phyloP scores from a whole-genome alignment of 495 filamentous ascomycete species.

The Parathielavia appendiculata region DNA sequence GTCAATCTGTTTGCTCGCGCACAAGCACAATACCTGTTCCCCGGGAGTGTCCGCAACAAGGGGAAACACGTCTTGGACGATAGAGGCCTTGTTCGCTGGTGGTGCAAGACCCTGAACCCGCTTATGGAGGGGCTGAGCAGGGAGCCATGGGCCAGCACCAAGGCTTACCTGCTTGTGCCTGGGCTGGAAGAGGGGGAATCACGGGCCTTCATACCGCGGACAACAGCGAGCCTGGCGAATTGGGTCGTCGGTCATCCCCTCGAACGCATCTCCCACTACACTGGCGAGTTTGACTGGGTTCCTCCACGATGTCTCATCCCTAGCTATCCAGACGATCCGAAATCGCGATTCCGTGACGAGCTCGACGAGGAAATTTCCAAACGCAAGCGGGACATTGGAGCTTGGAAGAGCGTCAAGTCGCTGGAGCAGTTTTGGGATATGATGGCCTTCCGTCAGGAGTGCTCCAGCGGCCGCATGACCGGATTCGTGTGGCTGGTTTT shows the following conservation, averaged over 20 bases:
- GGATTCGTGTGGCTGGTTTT: slow-evolving; percentile 94
- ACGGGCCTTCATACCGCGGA: slow-evolving; percentile 51
- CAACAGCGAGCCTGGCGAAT: slow-evolving; percentile 38
- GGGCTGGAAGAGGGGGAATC: slow-evolving; percentile 77
- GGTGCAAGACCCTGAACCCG: slow-evolving; percentile 81
- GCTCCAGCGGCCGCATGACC: slow-evolving; percentile 80
- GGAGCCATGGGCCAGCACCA: slow-evolving; percentile 37
- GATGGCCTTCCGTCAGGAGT: slow-evolving; percentile 97
- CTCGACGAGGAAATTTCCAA: slow-evolving; percentile 63
- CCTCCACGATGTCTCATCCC: slow-evolving; percentile 86
- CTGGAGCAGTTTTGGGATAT: slow-evolving; percentile 96
- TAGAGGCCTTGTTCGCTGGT: slow-evolving; percentile 85
- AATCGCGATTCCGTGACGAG: slow-evolving; percentile 83
- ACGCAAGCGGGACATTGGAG: slow-evolving; percentile 46
- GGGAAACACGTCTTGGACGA: slow-evolving; percentile 94
- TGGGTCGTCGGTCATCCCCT: slow-evolving; percentile 55
- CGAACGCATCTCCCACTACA: slow-evolving; percentile 58
- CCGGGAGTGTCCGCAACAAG: slow-evolving; percentile 76
- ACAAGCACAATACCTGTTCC: slow-evolving; percentile 92
- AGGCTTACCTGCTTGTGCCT: slow-evolving; percentile 81
- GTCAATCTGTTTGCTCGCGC: slow-evolving; percentile 89
- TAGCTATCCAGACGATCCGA: slow-evolving; percentile 91
- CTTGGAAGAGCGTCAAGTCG: slow-evolving; percentile 76
- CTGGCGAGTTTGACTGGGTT: slow-evolving; percentile 52
- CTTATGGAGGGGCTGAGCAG: slow-evolving; percentile 47